These are phyloP conservation scores for Cladobotryum protrusum DNA, from an alignment of 2,329 filamentous ascomycete species.

Conservation along the genomic window DNA sequence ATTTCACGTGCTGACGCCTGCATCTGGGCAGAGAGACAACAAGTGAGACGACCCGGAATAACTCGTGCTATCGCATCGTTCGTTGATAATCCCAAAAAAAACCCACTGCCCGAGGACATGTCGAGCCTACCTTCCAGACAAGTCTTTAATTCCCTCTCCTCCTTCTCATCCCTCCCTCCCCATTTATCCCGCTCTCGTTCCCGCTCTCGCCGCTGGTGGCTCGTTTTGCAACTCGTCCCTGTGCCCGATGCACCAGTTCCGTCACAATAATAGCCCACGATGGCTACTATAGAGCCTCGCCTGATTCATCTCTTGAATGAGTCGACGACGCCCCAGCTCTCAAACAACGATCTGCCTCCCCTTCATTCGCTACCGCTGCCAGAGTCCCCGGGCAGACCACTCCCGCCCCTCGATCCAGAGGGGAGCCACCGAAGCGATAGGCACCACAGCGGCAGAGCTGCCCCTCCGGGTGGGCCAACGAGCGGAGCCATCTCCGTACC, in stretches of 20 bases:
- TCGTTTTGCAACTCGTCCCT: constrained; percentile 13
- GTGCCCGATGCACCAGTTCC: constrained; percentile 23
- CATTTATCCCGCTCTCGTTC: not conserved
- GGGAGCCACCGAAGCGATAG: constrained; percentile 36
- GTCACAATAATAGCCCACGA: constrained; percentile 34
- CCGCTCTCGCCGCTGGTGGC: not conserved
- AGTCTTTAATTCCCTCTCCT: not conserved
- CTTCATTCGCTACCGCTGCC: constrained; percentile 42
- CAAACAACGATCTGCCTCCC: constrained; percentile 48
- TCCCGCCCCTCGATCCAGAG: constrained; percentile 49
- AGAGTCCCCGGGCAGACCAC: constrained; percentile 37
- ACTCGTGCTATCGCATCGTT: not conserved
- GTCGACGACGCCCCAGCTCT: constrained; percentile 41
- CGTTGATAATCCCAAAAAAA: not conserved
- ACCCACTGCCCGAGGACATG: constrained; percentile 5
- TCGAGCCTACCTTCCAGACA: not conserved
- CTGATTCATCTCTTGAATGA: constrained; percentile 60
- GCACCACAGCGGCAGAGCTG: constrained; percentile 8
- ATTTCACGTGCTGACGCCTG: constrained; percentile 11
- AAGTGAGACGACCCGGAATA: not conserved
- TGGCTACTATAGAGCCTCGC: constrained; percentile 62
- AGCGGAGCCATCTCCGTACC: constrained; percentile 9
- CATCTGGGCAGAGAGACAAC: not conserved
- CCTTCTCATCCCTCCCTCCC: not conserved
- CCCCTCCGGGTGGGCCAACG: not conserved